Percentiles rank a stretch among this genome's conserved stretches.
Evolutionary conservation across 2,329 filamentous ascomycete species (phyloP).

Genomic region (Nakataea oryzae): DNA sequence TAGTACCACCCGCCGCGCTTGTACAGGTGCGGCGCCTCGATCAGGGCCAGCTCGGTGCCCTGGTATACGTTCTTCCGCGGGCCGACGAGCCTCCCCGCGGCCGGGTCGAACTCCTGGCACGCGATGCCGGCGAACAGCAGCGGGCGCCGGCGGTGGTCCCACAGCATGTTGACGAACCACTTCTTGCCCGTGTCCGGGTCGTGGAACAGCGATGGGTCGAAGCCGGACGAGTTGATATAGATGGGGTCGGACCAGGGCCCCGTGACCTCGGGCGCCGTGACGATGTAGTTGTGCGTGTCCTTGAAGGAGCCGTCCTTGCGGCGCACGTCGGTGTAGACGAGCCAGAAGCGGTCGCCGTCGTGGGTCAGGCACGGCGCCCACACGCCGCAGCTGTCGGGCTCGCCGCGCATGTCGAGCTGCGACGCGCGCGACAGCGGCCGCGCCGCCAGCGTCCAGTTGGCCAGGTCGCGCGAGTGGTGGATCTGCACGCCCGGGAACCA

Average conservation of each 20-base stretch:
- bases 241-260: conserved; percentile 53
- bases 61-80: conserved; percentile 43
- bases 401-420: conserved; percentile 33
- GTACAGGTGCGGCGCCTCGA: conserved; percentile 32
- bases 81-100: conserved; percentile 38
- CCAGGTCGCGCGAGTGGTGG: conserved; percentile 40
- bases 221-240: conserved; percentile 49
- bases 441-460: conserved; percentile 37
- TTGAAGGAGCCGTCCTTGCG: conserved; percentile 57
- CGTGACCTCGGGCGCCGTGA: conserved; percentile 38
- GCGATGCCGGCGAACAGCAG: conserved; percentile 43
- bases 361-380: conserved; percentile 56
- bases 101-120: conserved; percentile 45
- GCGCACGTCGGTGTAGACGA: conserved; percentile 55
- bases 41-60: conserved; percentile 40
- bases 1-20: conserved; percentile 32
- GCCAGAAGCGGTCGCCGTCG: conserved; percentile 49
- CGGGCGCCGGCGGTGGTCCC: conserved; percentile 40
- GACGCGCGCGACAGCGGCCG: conserved; percentile 37
- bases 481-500: conserved; percentile 46
- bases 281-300: conserved; percentile 54
- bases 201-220: conserved; percentile 51
- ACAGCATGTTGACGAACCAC: conserved; percentile 48
- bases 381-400: conserved; percentile 50
- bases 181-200: conserved; percentile 40